Evolutionary conservation across 495 filamentous ascomycete species (phyloP).

Genomic region (Lepidopterella palustris): DNA sequence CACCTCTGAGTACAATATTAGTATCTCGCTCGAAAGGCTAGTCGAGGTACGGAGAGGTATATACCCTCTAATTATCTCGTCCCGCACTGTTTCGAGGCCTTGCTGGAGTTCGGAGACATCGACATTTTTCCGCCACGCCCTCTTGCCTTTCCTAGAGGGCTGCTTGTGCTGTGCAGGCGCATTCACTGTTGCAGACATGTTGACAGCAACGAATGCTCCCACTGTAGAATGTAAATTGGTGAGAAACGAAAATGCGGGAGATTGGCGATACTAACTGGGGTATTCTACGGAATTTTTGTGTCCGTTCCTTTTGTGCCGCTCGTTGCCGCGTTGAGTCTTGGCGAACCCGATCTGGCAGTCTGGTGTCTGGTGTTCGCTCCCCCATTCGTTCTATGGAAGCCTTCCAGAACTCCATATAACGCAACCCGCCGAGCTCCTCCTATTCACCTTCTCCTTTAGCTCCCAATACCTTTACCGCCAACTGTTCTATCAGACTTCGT

Average conservation of each 20-base stretch:
- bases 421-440: not conserved
- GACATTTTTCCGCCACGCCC: constrained; percentile 97
- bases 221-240: not conserved
- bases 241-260: not conserved
- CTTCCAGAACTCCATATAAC: constrained; percentile 3
- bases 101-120: constrained; percentile 78
- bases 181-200: constrained; percentile 27
- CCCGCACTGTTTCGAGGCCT: constrained; percentile 75
- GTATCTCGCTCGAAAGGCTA: not conserved
- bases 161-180: constrained; percentile 63
- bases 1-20: constrained; percentile 51
- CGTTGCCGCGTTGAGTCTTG: not conserved
- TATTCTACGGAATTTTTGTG: not conserved
- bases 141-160: constrained; percentile 93
- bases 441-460: not conserved
- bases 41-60: constrained; percentile 38
- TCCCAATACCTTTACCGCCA: constrained; percentile 2
- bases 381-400: not conserved
- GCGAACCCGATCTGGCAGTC: not conserved
- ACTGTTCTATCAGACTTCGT: constrained; percentile 1
- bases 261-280: not conserved
- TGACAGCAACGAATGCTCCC: not conserved
- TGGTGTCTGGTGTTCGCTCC: not conserved
- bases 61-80: constrained; percentile 85
- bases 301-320: not conserved